Percentiles rank a stretch among this genome's conserved stretches.
Conservation (phyloP, 2,329 filamentous ascomycete species). For the Fusarium guadeloupense region DNA sequence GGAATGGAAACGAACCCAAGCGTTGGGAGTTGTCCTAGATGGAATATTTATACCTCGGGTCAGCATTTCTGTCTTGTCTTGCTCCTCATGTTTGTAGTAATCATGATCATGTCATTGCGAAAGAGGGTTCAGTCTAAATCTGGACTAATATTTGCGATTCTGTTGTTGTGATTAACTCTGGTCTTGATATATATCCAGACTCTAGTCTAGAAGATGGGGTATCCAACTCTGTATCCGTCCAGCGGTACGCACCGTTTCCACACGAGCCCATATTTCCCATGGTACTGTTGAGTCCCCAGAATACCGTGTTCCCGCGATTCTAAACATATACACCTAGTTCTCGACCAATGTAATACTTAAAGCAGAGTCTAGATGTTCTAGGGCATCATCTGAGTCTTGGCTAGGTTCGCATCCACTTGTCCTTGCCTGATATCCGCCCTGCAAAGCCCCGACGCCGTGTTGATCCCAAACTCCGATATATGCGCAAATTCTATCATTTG, state of each 20-base stretch:
- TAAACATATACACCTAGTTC: not conserved
- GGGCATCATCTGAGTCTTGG: too few relatives aligned
- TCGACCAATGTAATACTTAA: not conserved
- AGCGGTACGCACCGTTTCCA: not conserved
- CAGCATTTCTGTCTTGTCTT: not conserved
- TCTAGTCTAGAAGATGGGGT: not conserved
- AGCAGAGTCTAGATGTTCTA: not conserved
- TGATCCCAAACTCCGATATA: slow-evolving; percentile 24
- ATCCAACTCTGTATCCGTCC: not conserved
- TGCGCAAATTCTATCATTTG: not conserved
- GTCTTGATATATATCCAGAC: not conserved
- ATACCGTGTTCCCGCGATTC: not conserved
- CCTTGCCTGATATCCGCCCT: not conserved
- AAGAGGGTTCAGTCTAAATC: too few relatives aligned
- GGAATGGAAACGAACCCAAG: slow-evolving; percentile 5
- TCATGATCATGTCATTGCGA: not conserved
- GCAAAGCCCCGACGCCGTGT: slow-evolving; percentile 12
- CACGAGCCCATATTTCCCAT: not conserved
- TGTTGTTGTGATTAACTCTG: not conserved
- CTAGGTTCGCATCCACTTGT: not conserved
- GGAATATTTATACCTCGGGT: slow-evolving; percentile 37
- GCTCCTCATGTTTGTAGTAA: not conserved
- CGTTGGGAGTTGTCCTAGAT: slow-evolving; percentile 14
- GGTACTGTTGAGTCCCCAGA: not conserved
- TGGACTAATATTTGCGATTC: not conserved